Conservation (phyloP, 1,284 basidiomycete genomes). For the Microbotryomycetes sp. region DNA sequence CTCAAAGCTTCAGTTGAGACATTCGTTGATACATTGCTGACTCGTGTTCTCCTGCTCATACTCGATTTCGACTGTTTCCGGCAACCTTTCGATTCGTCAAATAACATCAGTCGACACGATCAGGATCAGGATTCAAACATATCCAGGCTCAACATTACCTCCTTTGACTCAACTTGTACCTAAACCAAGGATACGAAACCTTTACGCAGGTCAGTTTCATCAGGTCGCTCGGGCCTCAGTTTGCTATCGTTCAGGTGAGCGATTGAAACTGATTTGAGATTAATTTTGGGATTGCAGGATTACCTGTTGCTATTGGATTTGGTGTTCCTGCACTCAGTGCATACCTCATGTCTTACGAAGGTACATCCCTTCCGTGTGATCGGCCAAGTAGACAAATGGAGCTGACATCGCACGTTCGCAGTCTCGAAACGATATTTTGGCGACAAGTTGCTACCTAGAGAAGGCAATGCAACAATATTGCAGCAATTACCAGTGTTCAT, state of each 20-base stretch:
- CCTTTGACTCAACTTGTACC: conserved; percentile 28
- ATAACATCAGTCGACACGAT: conserved; percentile 30
- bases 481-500: conserved; percentile 35
- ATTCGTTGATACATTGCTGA: no score
- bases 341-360: conserved; percentile 34
- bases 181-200: conserved; percentile 15
- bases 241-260: no score
- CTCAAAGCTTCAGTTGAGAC: neutral
- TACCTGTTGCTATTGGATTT: conserved; percentile 36
- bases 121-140: conserved; percentile 34
- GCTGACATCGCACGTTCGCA: neutral
- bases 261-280: no score
- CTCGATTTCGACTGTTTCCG: neutral
- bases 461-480: conserved; percentile 26
- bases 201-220: conserved; percentile 24
- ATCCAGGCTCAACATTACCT: conserved; percentile 28
- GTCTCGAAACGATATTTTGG: conserved; percentile 29
- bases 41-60: no score
- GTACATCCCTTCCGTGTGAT: conserved; percentile 3
- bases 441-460: conserved; percentile 16
- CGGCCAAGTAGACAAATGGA: neutral
- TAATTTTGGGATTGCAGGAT: conserved; percentile 11
- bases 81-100: neutral
- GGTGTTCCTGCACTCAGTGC: conserved; percentile 32
- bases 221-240: neutral